A percentile compares a stretch with the other conserved stretches of the same genome.
Conservation (phyloP, 2,329 filamentous ascomycete species). For the Fusarium sp. region DNA sequence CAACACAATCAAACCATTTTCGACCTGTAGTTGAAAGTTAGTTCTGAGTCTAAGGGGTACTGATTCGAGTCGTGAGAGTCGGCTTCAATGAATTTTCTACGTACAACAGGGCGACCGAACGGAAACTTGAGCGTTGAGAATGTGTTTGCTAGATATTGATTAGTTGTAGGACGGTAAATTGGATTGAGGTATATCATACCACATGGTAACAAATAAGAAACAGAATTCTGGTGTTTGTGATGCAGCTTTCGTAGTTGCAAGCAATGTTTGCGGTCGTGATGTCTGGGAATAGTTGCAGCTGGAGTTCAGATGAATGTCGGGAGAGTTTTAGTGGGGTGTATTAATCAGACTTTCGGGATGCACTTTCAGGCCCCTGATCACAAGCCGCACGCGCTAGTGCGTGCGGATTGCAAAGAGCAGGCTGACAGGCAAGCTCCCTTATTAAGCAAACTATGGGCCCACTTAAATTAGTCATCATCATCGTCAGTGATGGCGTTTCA, state of each 20-base stretch:
- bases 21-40: constrained; percentile 68
- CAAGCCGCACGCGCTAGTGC: neutral
- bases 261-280: neutral
- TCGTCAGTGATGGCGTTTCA: constrained; percentile 25
- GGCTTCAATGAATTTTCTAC: constrained; percentile 47
- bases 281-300: constrained; percentile 5
- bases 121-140: constrained; percentile 96
- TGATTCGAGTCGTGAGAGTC: neutral
- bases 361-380: constrained; percentile 22
- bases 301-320: constrained; percentile 13
- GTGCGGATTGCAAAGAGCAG: neutral
- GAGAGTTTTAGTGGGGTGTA: constrained; percentile 39
- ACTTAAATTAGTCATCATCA: constrained; percentile 35
- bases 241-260: neutral
- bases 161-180: neutral
- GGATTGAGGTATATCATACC: constrained; percentile 47
- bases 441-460: neutral
- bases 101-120: constrained; percentile 96
- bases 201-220: constrained; percentile 47
- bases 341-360: constrained; percentile 28
- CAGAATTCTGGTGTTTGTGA: neutral
- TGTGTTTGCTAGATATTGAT: constrained; percentile 80
- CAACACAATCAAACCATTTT: constrained; percentile 99
- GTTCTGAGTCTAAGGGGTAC: neutral
- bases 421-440: neutral